Conservation (phyloP, 2,329 filamentous ascomycete species). For the Colletotrichum plurivorum region DNA sequence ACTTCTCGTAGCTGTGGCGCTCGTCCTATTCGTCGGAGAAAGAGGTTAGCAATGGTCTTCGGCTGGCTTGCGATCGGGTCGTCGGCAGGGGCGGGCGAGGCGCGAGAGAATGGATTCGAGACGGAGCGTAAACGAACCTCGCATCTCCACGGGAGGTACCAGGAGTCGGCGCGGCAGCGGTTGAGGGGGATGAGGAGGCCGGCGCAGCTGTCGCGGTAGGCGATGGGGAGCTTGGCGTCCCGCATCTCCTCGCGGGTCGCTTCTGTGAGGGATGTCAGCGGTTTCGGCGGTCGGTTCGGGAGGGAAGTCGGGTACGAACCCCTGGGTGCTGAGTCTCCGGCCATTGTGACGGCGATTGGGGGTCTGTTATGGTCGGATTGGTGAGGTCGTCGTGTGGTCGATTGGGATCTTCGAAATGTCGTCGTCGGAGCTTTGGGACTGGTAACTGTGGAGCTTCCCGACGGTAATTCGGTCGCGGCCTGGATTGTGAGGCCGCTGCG, state of each 20-base stretch:
- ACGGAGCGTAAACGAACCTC: too few species aligned
- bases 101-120: too few species aligned
- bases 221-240: constrained; percentile 86
- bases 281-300: neutral
- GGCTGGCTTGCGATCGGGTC: neutral
- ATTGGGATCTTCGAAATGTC: constrained; percentile 35
- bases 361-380: constrained; percentile 35
- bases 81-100: neutral
- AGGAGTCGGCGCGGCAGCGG: constrained; percentile 91
- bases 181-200: constrained; percentile 96
- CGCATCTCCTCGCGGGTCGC: constrained; percentile 95
- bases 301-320: constrained; percentile 2
- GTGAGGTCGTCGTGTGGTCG: constrained; percentile 33
- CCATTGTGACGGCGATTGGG: constrained; percentile 38
- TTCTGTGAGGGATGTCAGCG: constrained; percentile 32
- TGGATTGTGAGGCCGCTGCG: constrained; percentile 12
- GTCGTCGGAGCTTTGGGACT: constrained; percentile 41
- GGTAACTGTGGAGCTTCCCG: constrained; percentile 35
- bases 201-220: constrained; percentile 96
- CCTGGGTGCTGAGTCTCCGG: constrained; percentile 40
- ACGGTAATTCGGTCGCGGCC: constrained; percentile 20
- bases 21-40: constrained; percentile 76
- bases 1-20: constrained; percentile 98
- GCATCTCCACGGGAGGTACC: constrained; percentile 98
- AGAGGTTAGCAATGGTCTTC: constrained; percentile 23